phyloP scores from a whole-genome alignment of 2,329 filamentous ascomycete genomes.

The Chaetomiaceae sp. region DNA sequence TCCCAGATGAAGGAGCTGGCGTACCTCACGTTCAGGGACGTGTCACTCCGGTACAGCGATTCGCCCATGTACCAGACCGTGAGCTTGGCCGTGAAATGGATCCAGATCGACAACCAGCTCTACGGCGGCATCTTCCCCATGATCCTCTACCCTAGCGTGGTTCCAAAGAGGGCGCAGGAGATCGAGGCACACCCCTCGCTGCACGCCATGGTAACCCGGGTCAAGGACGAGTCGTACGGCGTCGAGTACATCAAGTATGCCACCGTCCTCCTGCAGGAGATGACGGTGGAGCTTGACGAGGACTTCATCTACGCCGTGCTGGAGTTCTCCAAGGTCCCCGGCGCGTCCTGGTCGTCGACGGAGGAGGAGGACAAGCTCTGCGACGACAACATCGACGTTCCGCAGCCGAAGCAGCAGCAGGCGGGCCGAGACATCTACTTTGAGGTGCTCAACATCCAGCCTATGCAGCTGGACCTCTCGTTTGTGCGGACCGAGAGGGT shows the following conservation, averaged over 20 bases:
- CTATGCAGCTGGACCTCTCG: constrained; percentile 95
- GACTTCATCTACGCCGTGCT: constrained; percentile 96
- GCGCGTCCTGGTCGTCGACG: constrained; percentile 75
- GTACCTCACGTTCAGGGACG: constrained; percentile 88
- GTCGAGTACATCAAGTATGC: constrained; percentile 99
- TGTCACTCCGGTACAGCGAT: constrained; percentile 86
- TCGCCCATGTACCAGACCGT: constrained; percentile 92
- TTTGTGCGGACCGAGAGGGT: constrained; percentile 96
- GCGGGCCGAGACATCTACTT: constrained; percentile 95
- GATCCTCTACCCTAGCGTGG: constrained; percentile 92
- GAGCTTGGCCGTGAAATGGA: constrained; percentile 92
- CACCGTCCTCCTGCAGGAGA: constrained; percentile 87
- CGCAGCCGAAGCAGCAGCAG: constrained; percentile 81
- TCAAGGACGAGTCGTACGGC: constrained; percentile 97
- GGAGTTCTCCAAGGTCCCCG: constrained; percentile 90
- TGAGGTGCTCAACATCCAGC: constrained; percentile 92
- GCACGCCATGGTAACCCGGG: constrained; percentile 83
- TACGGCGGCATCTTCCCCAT: constrained; percentile 98
- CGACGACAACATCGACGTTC: constrained; percentile 85
- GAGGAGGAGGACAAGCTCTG: constrained; percentile 81
- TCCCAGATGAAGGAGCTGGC: constrained; percentile 86
- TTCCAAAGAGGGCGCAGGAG: constrained; percentile 93
- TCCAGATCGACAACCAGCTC: constrained; percentile 96
- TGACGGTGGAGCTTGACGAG: constrained; percentile 96
- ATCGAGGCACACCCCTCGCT: constrained; percentile 95